Evolutionary conservation across 2,329 filamentous ascomycete genomes (phyloP), one percentile per base, ranked within the genome.

Genomic region (Trichoderma atrobrunneum): DNA sequence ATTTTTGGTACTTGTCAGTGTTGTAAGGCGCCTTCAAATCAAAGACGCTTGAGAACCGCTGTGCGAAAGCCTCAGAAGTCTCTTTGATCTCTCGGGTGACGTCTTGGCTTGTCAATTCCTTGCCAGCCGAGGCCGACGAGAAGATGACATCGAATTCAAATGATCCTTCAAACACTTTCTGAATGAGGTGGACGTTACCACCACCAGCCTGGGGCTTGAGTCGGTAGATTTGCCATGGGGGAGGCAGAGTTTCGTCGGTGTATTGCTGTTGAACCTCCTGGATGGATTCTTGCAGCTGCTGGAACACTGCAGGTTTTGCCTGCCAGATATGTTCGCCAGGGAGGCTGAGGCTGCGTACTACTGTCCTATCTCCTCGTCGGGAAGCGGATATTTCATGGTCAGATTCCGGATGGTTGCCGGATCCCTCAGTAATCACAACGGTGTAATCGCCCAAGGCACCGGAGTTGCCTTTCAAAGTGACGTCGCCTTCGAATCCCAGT

Each of bases 111-210:
- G 83, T 86, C 43, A 89, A 75, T 21, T 87, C 85, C 75, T 85
- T 84, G 34, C 84, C 82, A 5, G 90, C 88, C 21, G 93, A 95
- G 16, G 84, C 90, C 73, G 95, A 97, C 5, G 93, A 94, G 84
- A 94, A 98, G 63, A 98, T 86, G 68, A 98, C 87, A 79, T 98
- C 96, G 76, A 98, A 98, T 84, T 95, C 94, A 78, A 98, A 99
- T 1, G 91, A 81, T 2, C 96, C 95, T 77, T 95, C 89, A 77
- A 97, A 98, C 2, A 94, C 89, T 83, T 97, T 98, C 82, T 99
- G 94, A 18, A 98, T 87, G 54, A 97, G 84, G 75, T 99, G 95
- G 16, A 93, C 84, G 78, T 98, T 98, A 34, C 94, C 95, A 14
- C 82, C 77, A 6, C 88, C 89, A 3, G 92, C 90, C 36, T 83